Evolutionary conservation across 768 basidiomycete genomes (phyloP), one percentile per base, ranked within the genome.

Genomic region (Termitomyces sp.): DNA sequence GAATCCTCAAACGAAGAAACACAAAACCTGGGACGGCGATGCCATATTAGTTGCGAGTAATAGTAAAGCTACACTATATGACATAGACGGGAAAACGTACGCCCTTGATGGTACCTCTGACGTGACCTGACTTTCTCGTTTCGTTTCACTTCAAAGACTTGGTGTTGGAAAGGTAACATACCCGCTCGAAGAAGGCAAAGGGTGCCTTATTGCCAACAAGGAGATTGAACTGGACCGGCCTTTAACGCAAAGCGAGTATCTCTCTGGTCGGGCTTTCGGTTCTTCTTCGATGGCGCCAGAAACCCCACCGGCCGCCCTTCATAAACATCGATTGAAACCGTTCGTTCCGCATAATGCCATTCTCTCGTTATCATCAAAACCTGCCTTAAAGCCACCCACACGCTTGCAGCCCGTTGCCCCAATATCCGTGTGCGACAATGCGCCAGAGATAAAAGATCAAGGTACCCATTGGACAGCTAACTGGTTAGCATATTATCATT

Each of bases 21-120:
- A 94, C 66, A 93, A 93, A 70, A 93, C 89, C 0, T 95, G 93
- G 93, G 92, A 95, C 54, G 92, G 89, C 39, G 91, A 88, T 65
- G 87, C 79, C 39, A 78, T 88, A n/a, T 76, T 91, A 5, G 81
- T 83, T 11, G 74, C 84, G 18, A 78, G 66, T 58, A 72, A 69
- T 8, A 69, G 64, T 8, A 81, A 74, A 65, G 81, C 79, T 50
- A 79, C 73, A 4, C 70, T 91, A 30, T 83, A 83, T 59, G 84
- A 88, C 63, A 68, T 75, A 8, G 87, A 91, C 54, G 87, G 88
- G 24, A 84, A 81, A 76, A 68, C 77, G 90, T 90, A 70, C 60
- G 83, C 63, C 50, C n/a, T 62, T 36, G 15, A n/a, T 34, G 18
- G 16, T 46, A 53, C 44, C 31, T 13, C 51, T 61, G 33, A 54